Evolutionary conservation across 345 rosid genomes (phyloP).

Genomic region (Eucalyptus sp.): DNA sequence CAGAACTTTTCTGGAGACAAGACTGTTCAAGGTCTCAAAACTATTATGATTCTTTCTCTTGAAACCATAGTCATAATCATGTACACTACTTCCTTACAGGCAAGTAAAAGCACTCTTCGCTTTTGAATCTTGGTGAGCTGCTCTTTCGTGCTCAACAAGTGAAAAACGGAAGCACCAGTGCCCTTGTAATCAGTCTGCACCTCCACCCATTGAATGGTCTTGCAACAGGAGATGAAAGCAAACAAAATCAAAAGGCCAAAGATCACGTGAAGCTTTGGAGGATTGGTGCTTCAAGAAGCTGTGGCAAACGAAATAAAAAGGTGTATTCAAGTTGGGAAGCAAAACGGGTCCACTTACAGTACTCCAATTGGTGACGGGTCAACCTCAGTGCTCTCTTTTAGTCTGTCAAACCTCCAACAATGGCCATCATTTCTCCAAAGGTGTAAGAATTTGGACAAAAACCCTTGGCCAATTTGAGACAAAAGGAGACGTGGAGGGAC

Average conservation of each 20-base stretch:
- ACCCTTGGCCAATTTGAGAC: slow-evolving; percentile 5
- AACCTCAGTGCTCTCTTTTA: slow-evolving; percentile 37
- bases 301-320: slow-evolving; percentile 24
- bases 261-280: slow-evolving; percentile 15
- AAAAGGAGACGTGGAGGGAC: slow-evolving; percentile 19
- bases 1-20: neutral
- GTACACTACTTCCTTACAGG: neutral
- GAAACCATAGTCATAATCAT: neutral
- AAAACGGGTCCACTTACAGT: slow-evolving; percentile 36
- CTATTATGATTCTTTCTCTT: neutral
- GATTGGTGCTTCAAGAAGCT: slow-evolving; percentile 7
- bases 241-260: neutral
- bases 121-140: neutral
- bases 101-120: neutral
- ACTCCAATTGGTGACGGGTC: slow-evolving; percentile 49
- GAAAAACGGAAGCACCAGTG: neutral
- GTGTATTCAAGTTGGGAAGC: slow-evolving; percentile 43
- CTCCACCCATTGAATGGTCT: neutral
- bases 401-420: slow-evolving; percentile 24
- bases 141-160: neutral
- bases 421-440: slow-evolving; percentile 13
- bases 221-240: slow-evolving; percentile 6
- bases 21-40: neutral
- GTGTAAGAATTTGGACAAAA: neutral
- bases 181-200: neutral